Evolutionary conservation across 2,329 filamentous ascomycete genomes (phyloP), one percentile per base, ranked within the genome.

Genomic region (Penicillium italicum): DNA sequence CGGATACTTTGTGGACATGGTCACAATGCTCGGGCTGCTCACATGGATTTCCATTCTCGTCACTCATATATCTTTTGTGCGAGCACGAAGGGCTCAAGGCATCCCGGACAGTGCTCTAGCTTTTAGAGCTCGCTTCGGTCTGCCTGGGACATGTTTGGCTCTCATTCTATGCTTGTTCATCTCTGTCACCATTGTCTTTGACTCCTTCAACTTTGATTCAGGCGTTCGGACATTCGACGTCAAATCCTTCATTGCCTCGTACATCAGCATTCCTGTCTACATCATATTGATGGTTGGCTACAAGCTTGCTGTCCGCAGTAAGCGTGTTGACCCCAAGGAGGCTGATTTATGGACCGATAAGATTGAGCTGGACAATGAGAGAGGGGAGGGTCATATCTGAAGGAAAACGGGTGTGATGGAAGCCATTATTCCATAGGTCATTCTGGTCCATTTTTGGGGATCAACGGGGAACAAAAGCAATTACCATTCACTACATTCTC

Each of bases 101-200:
- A 76, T 89, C 6, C 70, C 79, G 14, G 72, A 86, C 67, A 75
- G 76, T 5, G 71, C 74, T 30, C 76, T 89, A 55, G 80, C 83
- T 0, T 91, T 87, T 69, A 79, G 78, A 26, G 87, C 89, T 0
- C 89, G 89, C 0, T 81, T 92, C 26, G 89, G 89, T 24, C 76
- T 85, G 43, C 81, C 73, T 60, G 90, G 90, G 5, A 90, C 86
- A 0, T 84, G 84, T 70, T 75, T 79, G 53, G 87, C 87, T 0
- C 78, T 93, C 3, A 74, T 80, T 66, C 85, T 90, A 72, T 90
- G 87, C 74, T 78, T 82, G 64, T 71, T 93, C 22, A 88, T 94
- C 57, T 83, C 87, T 1, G 68, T 93, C 55, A 92, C 89, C 68
- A 93, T 93, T 81, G 90, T 90, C 77, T 91, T 86, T 72, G 79